phyloP scores from a whole-genome alignment of 2,329 filamentous ascomycete genomes.

The Lasiodiplodia sp. region DNA sequence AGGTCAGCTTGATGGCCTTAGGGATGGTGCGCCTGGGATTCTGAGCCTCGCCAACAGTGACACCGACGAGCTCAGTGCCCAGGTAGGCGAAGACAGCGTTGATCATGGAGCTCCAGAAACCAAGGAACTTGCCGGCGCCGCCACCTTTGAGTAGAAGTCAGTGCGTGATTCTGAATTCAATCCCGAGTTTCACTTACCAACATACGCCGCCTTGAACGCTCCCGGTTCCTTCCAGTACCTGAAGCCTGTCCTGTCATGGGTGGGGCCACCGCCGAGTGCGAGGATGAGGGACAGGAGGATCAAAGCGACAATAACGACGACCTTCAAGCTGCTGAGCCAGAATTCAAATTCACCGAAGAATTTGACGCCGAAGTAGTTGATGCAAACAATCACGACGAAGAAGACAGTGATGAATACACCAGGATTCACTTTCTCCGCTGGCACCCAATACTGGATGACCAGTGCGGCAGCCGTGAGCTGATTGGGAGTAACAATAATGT shows the following conservation, averaged over 20 bases:
- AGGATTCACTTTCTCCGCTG: conserved; percentile 70
- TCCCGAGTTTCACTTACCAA: conserved; percentile 23
- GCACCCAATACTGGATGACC: conserved; percentile 80
- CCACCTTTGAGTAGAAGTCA: conserved; percentile 32
- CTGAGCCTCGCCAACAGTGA: conserved; percentile 80
- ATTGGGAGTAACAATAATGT: conserved; percentile 86
- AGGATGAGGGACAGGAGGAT: conserved; percentile 55
- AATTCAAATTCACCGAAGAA: conserved; percentile 60
- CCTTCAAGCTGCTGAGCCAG: conserved; percentile 57
- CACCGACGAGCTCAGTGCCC: conserved; percentile 76
- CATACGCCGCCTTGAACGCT: conserved; percentile 52
- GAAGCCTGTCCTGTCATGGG: conserved; percentile 51
- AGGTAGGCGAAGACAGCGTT: conserved; percentile 82
- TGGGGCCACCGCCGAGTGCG: conserved; percentile 52
- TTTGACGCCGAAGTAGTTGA: conserved; percentile 65
- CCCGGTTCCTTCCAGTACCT: conserved; percentile 55
- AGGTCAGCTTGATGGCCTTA: conserved; percentile 79
- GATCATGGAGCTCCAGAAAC: conserved; percentile 72
- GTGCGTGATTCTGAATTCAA: neutral
- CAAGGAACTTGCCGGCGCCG: conserved; percentile 51
- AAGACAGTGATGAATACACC: conserved; percentile 78
- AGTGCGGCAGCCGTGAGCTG: conserved; percentile 82
- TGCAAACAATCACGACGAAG: conserved; percentile 51
- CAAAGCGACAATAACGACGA: conserved; percentile 54
- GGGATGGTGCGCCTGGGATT: conserved; percentile 80